Base-by-base conservation (phyloP, 192 early-diverging fungal genomes). In the Coemansia biformis region DNA sequence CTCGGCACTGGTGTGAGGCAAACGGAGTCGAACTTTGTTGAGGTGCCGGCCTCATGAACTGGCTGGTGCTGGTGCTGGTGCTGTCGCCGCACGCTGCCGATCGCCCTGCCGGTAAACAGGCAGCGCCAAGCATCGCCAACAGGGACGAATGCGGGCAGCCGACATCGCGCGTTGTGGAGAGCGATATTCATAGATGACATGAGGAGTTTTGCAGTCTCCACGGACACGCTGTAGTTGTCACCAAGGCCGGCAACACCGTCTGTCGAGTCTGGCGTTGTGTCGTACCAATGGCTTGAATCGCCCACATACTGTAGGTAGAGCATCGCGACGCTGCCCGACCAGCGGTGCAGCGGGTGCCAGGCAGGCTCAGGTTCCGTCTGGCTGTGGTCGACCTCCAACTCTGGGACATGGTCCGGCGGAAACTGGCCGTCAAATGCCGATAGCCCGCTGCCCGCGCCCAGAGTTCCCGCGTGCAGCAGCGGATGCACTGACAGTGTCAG, bases 131-230 rank as follows among this genome's bases (percentile, higher is more conserved):
- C 65, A 21, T 75, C 73, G 23, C 61, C 61, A 5, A 75, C 65
- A 2, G 82, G 82, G 19, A 77, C 76, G 73, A 80, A 83, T 17
- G 77, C 75, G 8, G 82, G 82, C 35, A 83, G 61, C 49, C 75
- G 77, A 58, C 86, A 88, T 26, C 66, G 76, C 14, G 74, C 80
- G 63, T 83, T 86, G 32, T 79, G 78, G 33, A 83, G 73, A 0
- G 84, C 83, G 39, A 85, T 81, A 23, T 79, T 76, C 59, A 83
- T 79, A n/a, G 84, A 80, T 2, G 84, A 83, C 30, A 82, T 57
- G 13, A 86, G 51, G 0, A 76, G 34, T 39, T 86, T 86, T 12
- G 84, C 79, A 15, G 67, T 80, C 43, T 77, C 75, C 11, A 82
- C 54, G 33, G 83, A 82, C 18, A 84, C 63, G 22, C 63, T 81